A percentile compares a stretch with the other conserved stretches of the same genome.
These are phyloP conservation scores for Fraxinus ornus DNA, from an alignment of 305 asterid species.

Conservation along the genomic window DNA sequence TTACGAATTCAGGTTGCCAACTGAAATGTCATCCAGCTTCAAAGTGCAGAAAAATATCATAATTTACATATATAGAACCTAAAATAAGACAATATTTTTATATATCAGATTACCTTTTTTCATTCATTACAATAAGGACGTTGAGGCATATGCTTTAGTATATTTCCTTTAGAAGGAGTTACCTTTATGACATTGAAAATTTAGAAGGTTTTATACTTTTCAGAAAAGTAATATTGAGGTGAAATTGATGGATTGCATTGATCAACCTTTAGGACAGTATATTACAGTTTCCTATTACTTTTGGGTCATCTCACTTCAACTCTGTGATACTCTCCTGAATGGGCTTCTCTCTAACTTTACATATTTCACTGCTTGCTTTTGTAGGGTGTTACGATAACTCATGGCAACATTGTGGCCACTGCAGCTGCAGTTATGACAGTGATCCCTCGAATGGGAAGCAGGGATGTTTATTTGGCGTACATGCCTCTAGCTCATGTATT, in stretches of 20 bases:
- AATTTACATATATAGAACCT: not conserved
- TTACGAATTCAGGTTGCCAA: constrained; percentile 5
- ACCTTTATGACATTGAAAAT: constrained; percentile 10
- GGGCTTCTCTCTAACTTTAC: constrained; percentile 7
- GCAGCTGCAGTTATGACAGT: constrained; percentile 87
- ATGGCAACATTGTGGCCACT: constrained; percentile 82
- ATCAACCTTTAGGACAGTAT: constrained; percentile 1
- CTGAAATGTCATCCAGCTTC: not conserved
- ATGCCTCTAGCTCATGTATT: constrained; percentile 90
- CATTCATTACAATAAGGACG: constrained; percentile 5
- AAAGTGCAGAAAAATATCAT: not conserved
- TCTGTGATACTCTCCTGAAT: not conserved
- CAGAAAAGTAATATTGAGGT: not conserved
- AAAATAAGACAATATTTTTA: not conserved
- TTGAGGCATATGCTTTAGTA: constrained; percentile 6
- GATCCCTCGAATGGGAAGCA: constrained; percentile 62
- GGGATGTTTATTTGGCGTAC: constrained; percentile 79
- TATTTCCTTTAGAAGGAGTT: not conserved
- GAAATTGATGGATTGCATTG: not conserved
- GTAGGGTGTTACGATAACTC: constrained; percentile 94
- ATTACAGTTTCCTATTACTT: not conserved
- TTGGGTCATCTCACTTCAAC: constrained; percentile 16
- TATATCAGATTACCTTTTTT: constrained; percentile 13
- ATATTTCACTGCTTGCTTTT: constrained; percentile 19
- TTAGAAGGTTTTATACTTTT: not conserved